Percentiles rank a stretch among this genome's conserved stretches.
Conservation (phyloP, 179 eudicot genomes). For the Heliamphora pulchella region DNA sequence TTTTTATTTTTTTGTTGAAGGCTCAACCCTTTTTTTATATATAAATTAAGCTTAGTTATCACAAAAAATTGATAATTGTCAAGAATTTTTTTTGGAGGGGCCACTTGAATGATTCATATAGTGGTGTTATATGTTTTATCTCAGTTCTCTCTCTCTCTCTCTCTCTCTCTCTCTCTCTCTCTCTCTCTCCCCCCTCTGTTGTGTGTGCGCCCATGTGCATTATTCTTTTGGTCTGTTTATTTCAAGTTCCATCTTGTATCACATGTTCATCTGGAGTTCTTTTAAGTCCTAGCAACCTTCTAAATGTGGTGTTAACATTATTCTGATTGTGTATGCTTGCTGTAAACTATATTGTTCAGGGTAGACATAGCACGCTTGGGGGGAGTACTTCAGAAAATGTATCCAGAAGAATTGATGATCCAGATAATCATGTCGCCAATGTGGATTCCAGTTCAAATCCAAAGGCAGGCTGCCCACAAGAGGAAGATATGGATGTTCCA, state of each 20-base stretch:
- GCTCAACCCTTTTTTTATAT: no score
- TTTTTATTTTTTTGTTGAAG: no score
- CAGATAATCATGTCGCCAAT: constrained; percentile 21
- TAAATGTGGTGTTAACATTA: neutral
- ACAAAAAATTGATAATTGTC: no score
- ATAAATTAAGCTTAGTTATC: no score
- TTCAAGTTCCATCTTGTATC: neutral
- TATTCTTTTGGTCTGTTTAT: neutral
- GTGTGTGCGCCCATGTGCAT: neutral
- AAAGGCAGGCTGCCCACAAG: constrained; percentile 36
- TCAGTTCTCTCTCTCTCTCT: neutral
- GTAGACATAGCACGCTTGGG: constrained; percentile 50
- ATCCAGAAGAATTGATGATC: constrained; percentile 27
- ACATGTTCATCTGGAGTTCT: neutral
- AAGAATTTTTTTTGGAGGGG: no score
- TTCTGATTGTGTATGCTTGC: neutral
- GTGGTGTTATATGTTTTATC: neutral
- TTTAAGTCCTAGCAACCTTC: constrained; percentile 8
- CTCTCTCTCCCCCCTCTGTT: no score
- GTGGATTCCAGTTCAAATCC: constrained; percentile 25
- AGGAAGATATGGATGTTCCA: constrained; percentile 95
- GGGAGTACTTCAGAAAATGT: constrained; percentile 37
- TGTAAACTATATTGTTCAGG: constrained; percentile 38
- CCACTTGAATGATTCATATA: no score
- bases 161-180: no score